Conservation (phyloP, 2,329 filamentous ascomycete genomes). For the Diaporthe eres region DNA sequence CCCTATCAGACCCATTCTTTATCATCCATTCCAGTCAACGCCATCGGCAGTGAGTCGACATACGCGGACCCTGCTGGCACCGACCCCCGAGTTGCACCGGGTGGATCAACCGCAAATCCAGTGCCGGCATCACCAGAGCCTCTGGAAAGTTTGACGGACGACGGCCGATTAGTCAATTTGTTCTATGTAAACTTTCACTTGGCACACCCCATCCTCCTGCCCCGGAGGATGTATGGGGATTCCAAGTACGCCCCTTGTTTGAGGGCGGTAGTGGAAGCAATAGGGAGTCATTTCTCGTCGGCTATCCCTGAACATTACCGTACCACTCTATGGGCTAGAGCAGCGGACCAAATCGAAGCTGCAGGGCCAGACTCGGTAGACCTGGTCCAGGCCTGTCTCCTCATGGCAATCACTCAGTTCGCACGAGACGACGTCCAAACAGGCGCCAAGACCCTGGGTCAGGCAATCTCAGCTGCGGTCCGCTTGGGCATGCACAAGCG, state of each 20-base stretch:
- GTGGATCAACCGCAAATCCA: not conserved
- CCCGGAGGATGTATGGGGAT: not conserved
- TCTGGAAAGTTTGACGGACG: not conserved
- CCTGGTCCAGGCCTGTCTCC: conserved; percentile 1
- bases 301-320: not conserved
- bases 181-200: not conserved
- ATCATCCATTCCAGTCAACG: not conserved
- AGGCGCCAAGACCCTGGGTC: not conserved
- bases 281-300: not conserved
- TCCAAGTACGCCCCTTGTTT: not conserved
- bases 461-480: not conserved
- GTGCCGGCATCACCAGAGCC: not conserved
- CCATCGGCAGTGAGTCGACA: not conserved
- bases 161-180: not conserved
- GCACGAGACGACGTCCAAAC: not conserved
- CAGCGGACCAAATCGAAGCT: not conserved
- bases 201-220: conserved; percentile 3
- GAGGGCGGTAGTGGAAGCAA: conserved; percentile 1
- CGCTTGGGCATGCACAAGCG: not conserved
- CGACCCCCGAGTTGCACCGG: not conserved
- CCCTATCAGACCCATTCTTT: conserved; percentile 2
- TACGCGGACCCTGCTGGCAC: not conserved
- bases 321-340: not conserved
- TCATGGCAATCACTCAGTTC: conserved; percentile 1
- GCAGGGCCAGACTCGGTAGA: conserved; percentile 2